Base-by-base conservation (phyloP, 805 yeast species). In the Ogataea pilisensis region DNA sequence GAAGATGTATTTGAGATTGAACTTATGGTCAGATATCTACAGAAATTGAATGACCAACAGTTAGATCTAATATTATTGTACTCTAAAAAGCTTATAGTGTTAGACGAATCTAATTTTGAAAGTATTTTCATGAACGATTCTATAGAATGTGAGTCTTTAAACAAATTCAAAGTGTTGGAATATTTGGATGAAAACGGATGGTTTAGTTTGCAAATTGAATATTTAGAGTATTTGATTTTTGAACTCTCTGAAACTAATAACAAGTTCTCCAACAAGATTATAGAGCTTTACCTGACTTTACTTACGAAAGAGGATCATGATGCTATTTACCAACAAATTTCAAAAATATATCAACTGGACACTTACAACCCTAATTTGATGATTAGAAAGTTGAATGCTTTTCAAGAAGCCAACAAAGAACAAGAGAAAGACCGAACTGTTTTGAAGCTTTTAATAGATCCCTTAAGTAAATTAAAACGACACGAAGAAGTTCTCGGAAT, bases 91-190 rank as follows among this genome's bases (percentile, higher is more conserved):
- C 69, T 82, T 8, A 61, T 83, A 31, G 51, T 56, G 11, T 42
- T 54, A 6, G 64, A 67, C 38, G 52, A 57, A 9, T 45, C 63
- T 8, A 61, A 68, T 53, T 75, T 75, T 27, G 50, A 58, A 41
- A 45, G 61, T 17, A 68, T 91, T 0, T 89, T 89, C 49, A 69
- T 86, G 71, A 78, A 75, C 42, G 83, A 82, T 38, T 68, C 84
- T 0, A 70, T 73, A 11, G 78, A 76, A 47, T 73, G 85, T 43
- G 81, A 78, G 43, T 65, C 76, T 12, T 72, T 82, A 38, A 75
- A 85, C 46, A 71, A 73, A 36, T 46, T 61, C 19, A 64, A 70
- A 47, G 79, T 88, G 0, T 64, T 81, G 35, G 70, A 75, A 1
- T 82, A 65, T 53, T 58, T 85, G n/a, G 55, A 60, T 14, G 30